phyloP scores from a whole-genome alignment of 352 stramenopile genomes.

The Phytopythium sindhum region DNA sequence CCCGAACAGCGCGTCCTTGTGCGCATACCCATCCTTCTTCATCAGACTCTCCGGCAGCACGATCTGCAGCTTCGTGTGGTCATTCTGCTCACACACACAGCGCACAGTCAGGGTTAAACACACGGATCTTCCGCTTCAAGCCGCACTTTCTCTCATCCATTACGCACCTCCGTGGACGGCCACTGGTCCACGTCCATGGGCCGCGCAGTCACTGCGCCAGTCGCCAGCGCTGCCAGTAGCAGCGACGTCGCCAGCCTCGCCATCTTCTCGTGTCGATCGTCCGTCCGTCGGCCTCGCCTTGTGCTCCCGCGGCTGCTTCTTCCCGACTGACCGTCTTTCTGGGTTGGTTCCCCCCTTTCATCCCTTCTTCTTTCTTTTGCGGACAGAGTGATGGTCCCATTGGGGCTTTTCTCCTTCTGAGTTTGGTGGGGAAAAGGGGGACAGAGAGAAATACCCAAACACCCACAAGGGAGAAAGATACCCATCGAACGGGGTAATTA shows the following conservation, averaged over 20 bases:
- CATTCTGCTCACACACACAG: slow-evolving; percentile 36
- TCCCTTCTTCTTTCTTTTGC: slow-evolving; percentile 3
- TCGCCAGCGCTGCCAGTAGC: slow-evolving; percentile 19
- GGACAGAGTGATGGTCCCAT: too few species aligned
- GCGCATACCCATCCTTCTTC: slow-evolving; percentile 92
- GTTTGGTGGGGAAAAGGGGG: too few species aligned
- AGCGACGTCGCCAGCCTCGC: slow-evolving; percentile 8
- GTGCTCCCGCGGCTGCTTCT: background rate
- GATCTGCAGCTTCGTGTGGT: slow-evolving; percentile 88
- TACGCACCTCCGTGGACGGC: slow-evolving; percentile 73
- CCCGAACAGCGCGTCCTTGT: slow-evolving; percentile 96
- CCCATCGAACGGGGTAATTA: background rate
- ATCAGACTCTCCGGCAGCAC: slow-evolving; percentile 87
- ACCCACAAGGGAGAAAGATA: background rate
- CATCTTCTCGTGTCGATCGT: background rate
- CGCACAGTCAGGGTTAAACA: too few species aligned
- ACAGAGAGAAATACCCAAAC: background rate
- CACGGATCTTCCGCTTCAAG: too few species aligned
- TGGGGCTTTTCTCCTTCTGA: too few species aligned
- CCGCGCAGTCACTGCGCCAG: slow-evolving; percentile 22
- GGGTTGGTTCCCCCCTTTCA: slow-evolving; percentile 12
- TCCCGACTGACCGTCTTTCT: slow-evolving; percentile 8
- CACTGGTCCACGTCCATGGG: slow-evolving; percentile 81
- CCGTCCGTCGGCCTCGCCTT: background rate
- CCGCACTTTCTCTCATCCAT: background rate